These are phyloP conservation scores for Corylus avellana DNA, from an alignment of 306 rosid species.

Conservation along the genomic window DNA sequence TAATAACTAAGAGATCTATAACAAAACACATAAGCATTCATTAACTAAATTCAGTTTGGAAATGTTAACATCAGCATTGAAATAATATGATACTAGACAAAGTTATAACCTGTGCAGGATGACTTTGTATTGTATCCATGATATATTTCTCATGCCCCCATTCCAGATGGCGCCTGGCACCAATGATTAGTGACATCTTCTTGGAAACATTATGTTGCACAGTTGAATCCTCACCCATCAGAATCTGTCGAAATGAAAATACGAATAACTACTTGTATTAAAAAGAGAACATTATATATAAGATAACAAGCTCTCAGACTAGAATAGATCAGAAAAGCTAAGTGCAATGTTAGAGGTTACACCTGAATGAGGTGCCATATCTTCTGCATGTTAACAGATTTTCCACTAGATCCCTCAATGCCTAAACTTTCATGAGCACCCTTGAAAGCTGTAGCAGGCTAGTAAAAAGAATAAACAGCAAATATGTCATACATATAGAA, in stretches of 20 bases:
- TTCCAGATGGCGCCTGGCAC: constrained; percentile 95
- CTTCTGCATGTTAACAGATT: constrained; percentile 87
- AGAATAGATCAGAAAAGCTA: constrained; percentile 5
- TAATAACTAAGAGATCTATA: neutral
- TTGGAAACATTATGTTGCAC: constrained; percentile 56
- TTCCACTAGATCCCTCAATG: constrained; percentile 79
- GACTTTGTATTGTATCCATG: constrained; percentile 95
- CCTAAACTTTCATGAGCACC: constrained; percentile 79
- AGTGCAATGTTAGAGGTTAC: constrained; percentile 23
- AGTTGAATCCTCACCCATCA: constrained; percentile 68
- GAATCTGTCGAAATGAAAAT: constrained; percentile 51
- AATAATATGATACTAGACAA: constrained; percentile 18
- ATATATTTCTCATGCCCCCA: constrained; percentile 92
- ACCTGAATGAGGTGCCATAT: constrained; percentile 99
- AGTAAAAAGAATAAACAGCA: constrained; percentile 16
- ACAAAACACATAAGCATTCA: constrained; percentile 9
- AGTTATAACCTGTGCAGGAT: constrained; percentile 79
- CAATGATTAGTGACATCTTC: constrained; percentile 75
- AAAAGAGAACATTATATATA: neutral
- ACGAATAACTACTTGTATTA: constrained; percentile 24
- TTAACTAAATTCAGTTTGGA: neutral
- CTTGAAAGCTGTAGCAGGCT: constrained; percentile 90
- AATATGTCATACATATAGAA: neutral
- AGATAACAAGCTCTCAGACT: neutral
- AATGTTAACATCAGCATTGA: constrained; percentile 13